Evolutionary conservation across 192 early-diverging fungal species (phyloP), one percentile per base, ranked within the genome.

Genomic region (Dimargaris cristalligena): DNA sequence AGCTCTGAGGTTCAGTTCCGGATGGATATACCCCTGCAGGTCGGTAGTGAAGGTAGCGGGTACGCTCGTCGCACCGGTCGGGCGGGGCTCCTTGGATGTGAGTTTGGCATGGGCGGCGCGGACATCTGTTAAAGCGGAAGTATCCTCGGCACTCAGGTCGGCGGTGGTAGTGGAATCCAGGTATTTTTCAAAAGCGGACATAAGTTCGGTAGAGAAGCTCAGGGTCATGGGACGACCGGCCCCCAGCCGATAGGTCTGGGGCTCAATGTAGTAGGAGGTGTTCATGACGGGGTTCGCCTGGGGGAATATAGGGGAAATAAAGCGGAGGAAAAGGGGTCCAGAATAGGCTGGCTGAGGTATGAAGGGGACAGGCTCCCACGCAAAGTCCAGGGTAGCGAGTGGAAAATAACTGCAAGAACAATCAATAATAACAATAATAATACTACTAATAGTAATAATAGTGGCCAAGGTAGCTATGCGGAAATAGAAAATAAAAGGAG

Each of bases 21-120:
- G 49, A 26, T 2, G 23, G 18, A 13, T 11, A 26, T 50, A 20
- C 22, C 13, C 23, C 28, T n/a, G 25, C 22, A 2, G 25, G 22
- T 11, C 4, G 49, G 28, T 26, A 13, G 22, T 11, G 10, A 26
- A 25, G 22, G 22, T 11, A 13, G 22, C 22, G 23, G 49, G 22
- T 8, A 52, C 50, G 26, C 2, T 1, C 13, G 50, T 2, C 16
- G 6, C 23, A 29, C 30, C 50, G 6, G 50, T 52, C 26, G 50
- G 50, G 1, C 6, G 50, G 2, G 30, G 2, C 0, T 16, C 28
- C 2, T 14, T 30, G 22, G 34, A 25, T n/a, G 55, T 57, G 34
- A 57, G 35, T 34, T 57, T 57, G 14, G 30, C 33, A 31, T 57
- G 55, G 14, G 55, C 55, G 2, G 55, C 55, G 23, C 26, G 55